Conservation (phyloP, 2,329 filamentous ascomycete species). For the Stemphylium beticola region DNA sequence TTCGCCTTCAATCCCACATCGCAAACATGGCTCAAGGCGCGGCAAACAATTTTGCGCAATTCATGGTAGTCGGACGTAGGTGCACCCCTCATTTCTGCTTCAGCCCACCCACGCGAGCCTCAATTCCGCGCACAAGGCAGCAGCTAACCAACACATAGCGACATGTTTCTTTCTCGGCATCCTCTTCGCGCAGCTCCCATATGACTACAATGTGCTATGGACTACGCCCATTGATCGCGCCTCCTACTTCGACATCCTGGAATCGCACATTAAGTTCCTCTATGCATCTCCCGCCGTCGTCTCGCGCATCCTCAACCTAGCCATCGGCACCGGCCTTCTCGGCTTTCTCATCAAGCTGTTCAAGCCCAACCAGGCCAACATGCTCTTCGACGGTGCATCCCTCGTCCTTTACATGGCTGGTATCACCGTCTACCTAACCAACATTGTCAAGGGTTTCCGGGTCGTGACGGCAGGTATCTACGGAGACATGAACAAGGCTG, state of each 20-base stretch:
- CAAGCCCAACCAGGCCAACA: conserved; percentile 89
- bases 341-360: conserved; percentile 96
- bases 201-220: conserved; percentile 91
- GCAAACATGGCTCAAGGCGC: conserved; percentile 32
- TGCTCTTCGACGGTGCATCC: conserved; percentile 84
- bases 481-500: conserved; percentile 52
- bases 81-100: conserved; percentile 34
- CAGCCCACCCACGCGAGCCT: conserved; percentile 5
- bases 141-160: conserved; percentile 43
- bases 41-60: conserved; percentile 81
- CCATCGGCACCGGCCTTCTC: conserved; percentile 82
- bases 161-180: conserved; percentile 98
- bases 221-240: conserved; percentile 68
- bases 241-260: conserved; percentile 81
- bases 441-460: conserved; percentile 93
- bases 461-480: conserved; percentile 78
- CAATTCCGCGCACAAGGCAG: conserved; percentile 1
- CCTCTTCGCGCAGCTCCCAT: conserved; percentile 94
- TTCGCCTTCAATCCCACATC: not conserved
- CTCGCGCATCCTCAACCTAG: conserved; percentile 90
- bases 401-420: conserved; percentile 81
- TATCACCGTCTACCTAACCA: conserved; percentile 90
- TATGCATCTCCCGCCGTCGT: conserved; percentile 92
- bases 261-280: conserved; percentile 88
- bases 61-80: conserved; percentile 94